Evolutionary conservation across 352 stramenopile genomes (phyloP).

Genomic region (Peronospora belbahrii): DNA sequence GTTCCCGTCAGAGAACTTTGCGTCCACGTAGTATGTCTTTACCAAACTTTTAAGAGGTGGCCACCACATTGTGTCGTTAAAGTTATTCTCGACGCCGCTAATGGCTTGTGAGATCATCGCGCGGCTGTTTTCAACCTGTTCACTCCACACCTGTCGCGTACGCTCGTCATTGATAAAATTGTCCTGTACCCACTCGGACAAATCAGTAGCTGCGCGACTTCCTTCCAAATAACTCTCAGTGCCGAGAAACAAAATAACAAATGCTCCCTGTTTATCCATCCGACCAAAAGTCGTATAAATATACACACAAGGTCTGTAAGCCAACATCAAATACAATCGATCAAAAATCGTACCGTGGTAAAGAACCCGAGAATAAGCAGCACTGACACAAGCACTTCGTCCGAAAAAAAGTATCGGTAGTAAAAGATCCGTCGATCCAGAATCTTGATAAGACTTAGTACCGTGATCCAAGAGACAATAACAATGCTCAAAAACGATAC

Average conservation of each 20-base stretch:
- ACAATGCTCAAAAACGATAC: constrained; percentile 67
- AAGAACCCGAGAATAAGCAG: constrained; percentile 81
- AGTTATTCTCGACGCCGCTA: constrained; percentile 75
- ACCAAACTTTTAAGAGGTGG: constrained; percentile 73
- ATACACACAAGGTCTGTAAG: not conserved
- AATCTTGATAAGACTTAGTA: constrained; percentile 69
- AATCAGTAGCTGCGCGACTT: constrained; percentile 55
- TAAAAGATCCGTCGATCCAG: constrained; percentile 82
- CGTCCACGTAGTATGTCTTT: constrained; percentile 77
- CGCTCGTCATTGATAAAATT: constrained; percentile 87
- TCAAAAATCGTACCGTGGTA: constrained; percentile 40
- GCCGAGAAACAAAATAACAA: constrained; percentile 76
- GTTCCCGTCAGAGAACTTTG: constrained; percentile 52
- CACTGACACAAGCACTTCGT: constrained; percentile 77
- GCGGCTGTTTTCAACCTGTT: constrained; percentile 77
- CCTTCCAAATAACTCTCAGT: constrained; percentile 85
- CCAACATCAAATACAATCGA: not conserved
- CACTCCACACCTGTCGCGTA: constrained; percentile 70
- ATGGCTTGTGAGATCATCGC: constrained; percentile 75
- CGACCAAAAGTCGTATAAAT: not conserved
- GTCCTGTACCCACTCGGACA: constrained; percentile 76
- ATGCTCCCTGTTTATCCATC: constrained; percentile 38
- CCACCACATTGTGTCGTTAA: constrained; percentile 88
- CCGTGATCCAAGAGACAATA: constrained; percentile 59
- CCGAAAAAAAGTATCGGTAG: constrained; percentile 85